Conservation (phyloP, 2,329 filamentous ascomycete species). For the Fusarium sp. region DNA sequence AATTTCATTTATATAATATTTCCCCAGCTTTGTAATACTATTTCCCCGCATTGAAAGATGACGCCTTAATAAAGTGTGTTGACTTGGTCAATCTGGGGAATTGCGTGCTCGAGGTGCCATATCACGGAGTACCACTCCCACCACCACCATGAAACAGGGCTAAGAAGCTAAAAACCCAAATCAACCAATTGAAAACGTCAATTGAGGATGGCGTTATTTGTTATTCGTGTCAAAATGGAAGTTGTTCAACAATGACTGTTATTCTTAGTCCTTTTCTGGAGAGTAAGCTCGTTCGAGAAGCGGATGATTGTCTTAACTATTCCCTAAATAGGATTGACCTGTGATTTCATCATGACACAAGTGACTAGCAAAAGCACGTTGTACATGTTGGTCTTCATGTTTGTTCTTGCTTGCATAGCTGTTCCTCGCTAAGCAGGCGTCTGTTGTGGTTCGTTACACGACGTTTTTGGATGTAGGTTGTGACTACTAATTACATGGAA, state of each 20-base stretch:
- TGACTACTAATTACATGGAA: no score
- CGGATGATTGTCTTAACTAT: slow-evolving; percentile 19
- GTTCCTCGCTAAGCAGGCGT: background rate
- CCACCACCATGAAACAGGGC: slow-evolving; percentile 26
- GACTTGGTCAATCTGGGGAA: slow-evolving; percentile 16
- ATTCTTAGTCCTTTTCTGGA: background rate
- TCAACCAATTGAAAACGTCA: slow-evolving; percentile 13
- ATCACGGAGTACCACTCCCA: slow-evolving; percentile 47
- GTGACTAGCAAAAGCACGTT: background rate
- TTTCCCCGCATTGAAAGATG: slow-evolving; percentile 41
- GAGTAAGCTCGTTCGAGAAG: background rate
- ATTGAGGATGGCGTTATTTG: slow-evolving; percentile 33
- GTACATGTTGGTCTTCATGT: background rate
- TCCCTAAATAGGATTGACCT: slow-evolving; percentile 9
- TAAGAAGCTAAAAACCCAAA: background rate
- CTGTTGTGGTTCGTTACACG: background rate
- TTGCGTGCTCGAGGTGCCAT: slow-evolving; percentile 46
- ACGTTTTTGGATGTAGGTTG: background rate
- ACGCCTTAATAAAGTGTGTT: slow-evolving; percentile 36
- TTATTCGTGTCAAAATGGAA: slow-evolving; percentile 2
- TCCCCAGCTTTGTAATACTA: slow-evolving; percentile 7
- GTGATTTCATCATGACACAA: slow-evolving; percentile 20
- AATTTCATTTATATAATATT: slow-evolving; percentile 30
- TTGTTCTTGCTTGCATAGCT: background rate
- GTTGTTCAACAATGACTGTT: background rate